Evolutionary conservation across 2,329 filamentous ascomycete species (phyloP).

Genomic region (Colletotrichum aenigma): DNA sequence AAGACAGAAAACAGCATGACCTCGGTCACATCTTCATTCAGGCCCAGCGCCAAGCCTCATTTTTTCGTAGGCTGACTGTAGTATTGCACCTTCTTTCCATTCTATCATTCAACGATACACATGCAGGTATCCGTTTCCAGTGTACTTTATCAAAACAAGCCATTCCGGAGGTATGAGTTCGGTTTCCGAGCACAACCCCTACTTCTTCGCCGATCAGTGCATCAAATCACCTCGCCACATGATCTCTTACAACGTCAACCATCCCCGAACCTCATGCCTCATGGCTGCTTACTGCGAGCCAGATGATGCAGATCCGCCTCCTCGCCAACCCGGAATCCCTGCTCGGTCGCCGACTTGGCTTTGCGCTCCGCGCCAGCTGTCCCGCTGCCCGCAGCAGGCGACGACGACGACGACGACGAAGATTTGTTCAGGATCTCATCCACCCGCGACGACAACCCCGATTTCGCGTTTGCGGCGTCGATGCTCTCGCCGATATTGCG

Average conservation of each 20-base stretch:
- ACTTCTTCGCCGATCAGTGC: not conserved
- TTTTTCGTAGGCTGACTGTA: fast-evolving
- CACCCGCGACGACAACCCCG: not conserved
- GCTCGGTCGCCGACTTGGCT: not conserved
- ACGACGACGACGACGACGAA: not conserved
- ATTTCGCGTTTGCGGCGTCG: not conserved
- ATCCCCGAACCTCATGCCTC: not conserved
- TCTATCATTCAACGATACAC: not conserved
- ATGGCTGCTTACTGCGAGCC: constrained; percentile 16
- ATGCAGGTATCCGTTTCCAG: fast-evolving
- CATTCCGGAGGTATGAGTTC: not conserved
- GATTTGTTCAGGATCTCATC: constrained; percentile 6
- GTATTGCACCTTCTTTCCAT: not conserved
- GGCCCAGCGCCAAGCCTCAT: not conserved
- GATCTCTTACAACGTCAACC: fast-evolving
- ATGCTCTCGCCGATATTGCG: constrained; percentile 8
- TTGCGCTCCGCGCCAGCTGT: not conserved
- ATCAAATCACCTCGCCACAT: fast-evolving
- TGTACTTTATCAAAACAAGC: not conserved
- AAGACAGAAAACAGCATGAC: not conserved
- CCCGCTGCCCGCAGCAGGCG: not conserved
- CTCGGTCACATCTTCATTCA: not conserved
- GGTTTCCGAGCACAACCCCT: not conserved
- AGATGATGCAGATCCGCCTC: not conserved
- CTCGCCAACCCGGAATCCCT: constrained; percentile 4